Evolutionary conservation across 148 eudicot species (phyloP), one percentile per base, ranked within the genome.

Genomic region (Linanthus parryae): DNA sequence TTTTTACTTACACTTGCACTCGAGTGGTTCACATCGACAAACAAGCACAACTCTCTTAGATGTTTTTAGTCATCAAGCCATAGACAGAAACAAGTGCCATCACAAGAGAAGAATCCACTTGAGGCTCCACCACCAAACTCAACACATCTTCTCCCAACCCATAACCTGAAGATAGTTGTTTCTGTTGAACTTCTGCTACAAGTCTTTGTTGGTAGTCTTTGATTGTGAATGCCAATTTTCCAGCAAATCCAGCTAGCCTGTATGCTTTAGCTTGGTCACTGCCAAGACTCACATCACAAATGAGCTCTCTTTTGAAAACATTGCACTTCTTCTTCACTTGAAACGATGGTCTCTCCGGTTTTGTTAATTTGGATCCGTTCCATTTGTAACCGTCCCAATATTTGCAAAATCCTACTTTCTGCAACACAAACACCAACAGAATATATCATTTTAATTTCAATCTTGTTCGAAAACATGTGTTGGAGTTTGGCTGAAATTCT

Each of bases 61-160:
- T 48, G 38, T 53, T 79, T 17, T 55, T 58, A 5, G 50, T 44
- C 33, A 77, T 77, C 12, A 84, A 61, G 1, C 72, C 80, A 77
- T 67, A 69, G 28, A 70, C 79, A 11, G 72, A 78, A 8, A 77
- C 72, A 54, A 84, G 83, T 16, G 86, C 75, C 57, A 74, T 76
- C 33, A 83, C 45, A 20, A 79, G 56, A 17, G 79, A 74, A 58
- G 48, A 72, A 67, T 79, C 91, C 31, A 68, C 56, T 21, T 53
- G 56, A 17, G 91, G 68, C 44, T 63, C 74, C 56, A 83, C 61
- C 30, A 53, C 70, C 61, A 80, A 70, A 48, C 72, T 71, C 36
- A 79, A 49, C 25, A 83, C 85, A 67, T 83, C 91, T 30, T 74
- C 66, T 52, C 91, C 91, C 43, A 83, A 57, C 43, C 56, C 52